Percentiles rank a stretch among this genome's conserved stretches.
These are phyloP conservation scores for Cryphonectria japonica DNA, from an alignment of 2,329 filamentous ascomycete species.

Conservation along the genomic window DNA sequence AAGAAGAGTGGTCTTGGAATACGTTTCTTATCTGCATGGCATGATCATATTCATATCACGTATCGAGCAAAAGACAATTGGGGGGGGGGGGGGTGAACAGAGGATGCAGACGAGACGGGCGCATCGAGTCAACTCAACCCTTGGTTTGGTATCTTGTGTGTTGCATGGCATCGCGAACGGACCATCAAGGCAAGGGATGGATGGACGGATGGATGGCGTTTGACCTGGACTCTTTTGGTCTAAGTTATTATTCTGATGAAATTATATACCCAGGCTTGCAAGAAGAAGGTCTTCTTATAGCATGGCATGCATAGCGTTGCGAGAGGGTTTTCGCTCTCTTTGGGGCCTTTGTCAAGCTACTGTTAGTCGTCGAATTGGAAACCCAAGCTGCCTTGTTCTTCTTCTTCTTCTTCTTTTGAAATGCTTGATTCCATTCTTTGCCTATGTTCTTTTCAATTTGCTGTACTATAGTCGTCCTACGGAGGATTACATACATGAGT, in stretches of 20 bases:
- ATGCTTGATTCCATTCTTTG: not conserved
- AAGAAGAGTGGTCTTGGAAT: not conserved
- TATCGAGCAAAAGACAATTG: conserved; percentile 19
- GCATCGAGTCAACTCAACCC: not conserved
- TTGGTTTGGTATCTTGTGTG: not conserved
- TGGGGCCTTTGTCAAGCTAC: too few relatives aligned
- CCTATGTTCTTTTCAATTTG: not conserved
- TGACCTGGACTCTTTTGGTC: not conserved
- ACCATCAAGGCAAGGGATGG: not conserved
- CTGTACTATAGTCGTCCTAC: too few relatives aligned
- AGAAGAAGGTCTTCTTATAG: conserved; percentile 12
- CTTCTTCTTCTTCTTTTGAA: too few relatives aligned
- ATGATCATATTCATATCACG: conserved; percentile 20
- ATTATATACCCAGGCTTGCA: conserved; percentile 14
- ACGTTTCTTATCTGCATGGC: conserved; percentile 16
- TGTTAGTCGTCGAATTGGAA: not conserved
- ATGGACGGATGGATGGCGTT: conserved; percentile 1
- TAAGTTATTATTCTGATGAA: conserved; percentile 6
- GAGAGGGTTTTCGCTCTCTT: too few relatives aligned
- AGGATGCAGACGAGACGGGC: not conserved
- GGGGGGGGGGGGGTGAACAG: not conserved
- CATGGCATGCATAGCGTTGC: conserved; percentile 4
- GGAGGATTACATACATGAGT: too few relatives aligned
- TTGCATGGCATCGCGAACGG: conserved; percentile 6
- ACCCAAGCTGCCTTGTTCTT: too few relatives aligned